Evolutionary conservation across 78 protist genomes (phyloP), one percentile per base, ranked within the genome.

Genomic region (Dictyostelium citrinum): DNA sequence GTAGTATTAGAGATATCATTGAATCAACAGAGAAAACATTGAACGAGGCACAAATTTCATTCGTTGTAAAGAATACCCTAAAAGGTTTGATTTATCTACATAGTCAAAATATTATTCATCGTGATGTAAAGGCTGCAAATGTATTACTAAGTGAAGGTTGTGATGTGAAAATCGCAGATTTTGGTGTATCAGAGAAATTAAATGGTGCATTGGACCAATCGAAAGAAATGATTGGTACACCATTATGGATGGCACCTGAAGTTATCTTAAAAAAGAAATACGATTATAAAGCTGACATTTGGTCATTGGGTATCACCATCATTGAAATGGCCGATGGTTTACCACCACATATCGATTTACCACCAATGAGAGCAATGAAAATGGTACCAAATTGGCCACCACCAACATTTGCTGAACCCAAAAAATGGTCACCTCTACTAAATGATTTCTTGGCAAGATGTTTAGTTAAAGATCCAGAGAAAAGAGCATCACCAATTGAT

Each of bases 91-190:
- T 88, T 35, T 88, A 88, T 68, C 43, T 88, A 22, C 93, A 88
- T n/a, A 67, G 31, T 35, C 93, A 88, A 78, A 78, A 67, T 67
- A 88, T 88, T 49, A 68, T 88, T 46, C 93, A 88, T 88, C 29
- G 93, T 27, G 95, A 90, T 82, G 82, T 90, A 2, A 90, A 90
- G 17, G 98, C 97, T 12, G 99, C 98, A 37, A 98, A 98, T 88
- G 58, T 98, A 1, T 90, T 98, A n/a, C 77, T 98, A 27, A 20
- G 81, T 11, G 95, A 58, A 14, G 22, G 31, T 5, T 97, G 98
- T 17, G 84, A 71, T 5, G 97, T 97, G 20, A 98, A 97, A 82
- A 86, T 98, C 6, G 98, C 99, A 41, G 99, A 98, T 68, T 98
- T 98, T 80, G 99, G 99, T 29, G 99, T 98, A 1, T 79, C 95